Evolutionary conservation across 768 basidiomycete species (phyloP).

Genomic region (Podaxis sp.): DNA sequence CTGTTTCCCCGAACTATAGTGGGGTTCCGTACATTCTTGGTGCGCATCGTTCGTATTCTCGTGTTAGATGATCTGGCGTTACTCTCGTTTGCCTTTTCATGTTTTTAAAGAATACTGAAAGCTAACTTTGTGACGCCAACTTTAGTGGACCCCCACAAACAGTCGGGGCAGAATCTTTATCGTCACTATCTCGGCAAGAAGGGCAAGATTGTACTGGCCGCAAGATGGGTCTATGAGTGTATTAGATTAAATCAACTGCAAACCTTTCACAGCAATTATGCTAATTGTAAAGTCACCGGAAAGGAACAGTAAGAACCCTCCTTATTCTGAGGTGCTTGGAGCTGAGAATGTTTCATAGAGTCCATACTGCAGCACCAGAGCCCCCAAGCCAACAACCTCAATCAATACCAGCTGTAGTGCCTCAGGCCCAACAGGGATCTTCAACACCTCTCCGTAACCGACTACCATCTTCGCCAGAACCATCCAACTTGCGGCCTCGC

Average conservation of each 20-base stretch:
- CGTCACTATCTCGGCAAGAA: slow-evolving; percentile 78
- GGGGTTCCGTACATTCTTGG: slow-evolving; percentile 78
- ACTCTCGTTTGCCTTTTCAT: background rate
- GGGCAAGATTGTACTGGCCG: slow-evolving; percentile 70
- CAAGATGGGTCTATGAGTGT: slow-evolving; percentile 76
- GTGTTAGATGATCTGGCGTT: background rate
- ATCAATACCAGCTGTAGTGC: slow-evolving; percentile 11
- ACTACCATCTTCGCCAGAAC: slow-evolving; percentile 3
- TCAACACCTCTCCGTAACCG: slow-evolving; percentile 1
- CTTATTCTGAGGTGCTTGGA: background rate
- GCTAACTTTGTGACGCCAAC: slow-evolving; percentile 6
- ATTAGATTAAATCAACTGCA: slow-evolving; percentile 64
- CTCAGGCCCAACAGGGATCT: slow-evolving; percentile 4
- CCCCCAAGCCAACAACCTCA: slow-evolving; percentile 2
- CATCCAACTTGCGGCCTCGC: background rate
- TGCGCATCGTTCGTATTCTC: slow-evolving; percentile 27
- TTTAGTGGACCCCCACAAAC: slow-evolving; percentile 72
- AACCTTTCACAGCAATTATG: slow-evolving; percentile 74
- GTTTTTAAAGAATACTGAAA: background rate
- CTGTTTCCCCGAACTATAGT: slow-evolving; percentile 70
- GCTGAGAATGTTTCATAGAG: background rate
- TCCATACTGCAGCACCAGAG: background rate
- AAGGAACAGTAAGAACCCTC: slow-evolving; percentile 49
- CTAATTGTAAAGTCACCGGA: slow-evolving; percentile 76
- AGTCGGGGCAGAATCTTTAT: slow-evolving; percentile 77